A percentile compares a stretch with the other conserved stretches of the same genome.
These are phyloP conservation scores for Ogataea henricii DNA, from an alignment of 805 yeast genomes.

Conservation along the genomic window DNA sequence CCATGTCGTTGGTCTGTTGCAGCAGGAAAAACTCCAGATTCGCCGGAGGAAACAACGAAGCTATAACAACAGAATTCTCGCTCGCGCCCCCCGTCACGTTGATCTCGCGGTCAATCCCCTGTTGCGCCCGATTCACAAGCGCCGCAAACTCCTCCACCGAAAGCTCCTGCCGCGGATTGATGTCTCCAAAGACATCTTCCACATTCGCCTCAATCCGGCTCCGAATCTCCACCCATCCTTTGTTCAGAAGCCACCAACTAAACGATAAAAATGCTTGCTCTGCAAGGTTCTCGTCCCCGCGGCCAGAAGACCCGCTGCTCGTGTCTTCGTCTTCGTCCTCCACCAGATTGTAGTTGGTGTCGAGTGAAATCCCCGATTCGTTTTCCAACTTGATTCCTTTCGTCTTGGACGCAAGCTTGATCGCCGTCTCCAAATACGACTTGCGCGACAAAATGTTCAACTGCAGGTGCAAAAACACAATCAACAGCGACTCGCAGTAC, in stretches of 20 bases:
- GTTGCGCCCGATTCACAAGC: constrained; percentile 42
- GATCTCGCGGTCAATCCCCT: constrained; percentile 23
- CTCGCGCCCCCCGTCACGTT: background rate
- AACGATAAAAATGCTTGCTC: constrained; percentile 84
- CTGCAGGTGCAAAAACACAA: constrained; percentile 82
- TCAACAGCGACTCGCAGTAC: constrained; percentile 66
- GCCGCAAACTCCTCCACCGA: constrained; percentile 59
- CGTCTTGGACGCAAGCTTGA: constrained; percentile 59
- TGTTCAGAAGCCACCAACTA: constrained; percentile 92
- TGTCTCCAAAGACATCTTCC: constrained; percentile 55
- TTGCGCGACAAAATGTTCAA: constrained; percentile 85
- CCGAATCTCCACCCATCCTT: constrained; percentile 71
- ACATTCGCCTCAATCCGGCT: constrained; percentile 58
- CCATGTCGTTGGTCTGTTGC: constrained; percentile 51
- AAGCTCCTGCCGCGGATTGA: constrained; percentile 75
- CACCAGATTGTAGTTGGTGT: constrained; percentile 19
- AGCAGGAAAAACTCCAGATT: constrained; percentile 55
- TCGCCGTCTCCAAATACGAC: constrained; percentile 79
- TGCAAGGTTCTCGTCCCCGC: constrained; percentile 47
- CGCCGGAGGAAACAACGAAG: constrained; percentile 50
- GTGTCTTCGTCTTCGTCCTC: constrained; percentile 30
- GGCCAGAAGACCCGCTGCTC: constrained; percentile 15
- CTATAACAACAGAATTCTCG: constrained; percentile 26
- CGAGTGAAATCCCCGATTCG: constrained; percentile 21
- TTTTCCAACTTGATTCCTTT: constrained; percentile 37